Conservation (phyloP, 2,329 filamentous ascomycete genomes). For the Cladosporium sp. region DNA sequence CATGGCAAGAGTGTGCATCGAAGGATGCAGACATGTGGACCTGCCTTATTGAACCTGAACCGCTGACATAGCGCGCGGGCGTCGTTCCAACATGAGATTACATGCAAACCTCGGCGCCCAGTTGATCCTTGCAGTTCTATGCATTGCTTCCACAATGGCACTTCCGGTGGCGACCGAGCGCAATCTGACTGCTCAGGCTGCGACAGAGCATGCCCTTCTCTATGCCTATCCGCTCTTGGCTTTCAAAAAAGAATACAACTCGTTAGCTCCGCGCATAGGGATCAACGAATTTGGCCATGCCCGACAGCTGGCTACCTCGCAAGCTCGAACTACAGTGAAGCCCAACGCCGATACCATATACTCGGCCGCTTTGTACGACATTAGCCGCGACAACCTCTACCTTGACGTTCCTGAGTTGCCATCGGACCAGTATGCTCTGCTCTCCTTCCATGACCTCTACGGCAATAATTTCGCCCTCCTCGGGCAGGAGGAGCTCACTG, state of each 20-base stretch:
- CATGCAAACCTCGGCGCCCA: no score
- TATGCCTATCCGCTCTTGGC: slow-evolving; percentile 23
- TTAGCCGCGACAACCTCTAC: slow-evolving; percentile 16
- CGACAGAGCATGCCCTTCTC: slow-evolving; percentile 17
- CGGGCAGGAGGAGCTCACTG: slow-evolving; percentile 7
- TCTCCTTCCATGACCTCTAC: slow-evolving; percentile 17
- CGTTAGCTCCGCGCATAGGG: not conserved
- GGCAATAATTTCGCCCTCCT: slow-evolving; percentile 18
- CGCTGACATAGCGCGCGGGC: no score
- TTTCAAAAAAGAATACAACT: slow-evolving; percentile 13
- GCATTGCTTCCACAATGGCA: no score
- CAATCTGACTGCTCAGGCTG: slow-evolving; percentile 11
- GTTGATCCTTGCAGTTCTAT: no score
- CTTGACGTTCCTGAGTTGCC: slow-evolving; percentile 16
- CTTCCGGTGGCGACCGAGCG: no score
- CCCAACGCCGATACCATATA: slow-evolving; percentile 25
- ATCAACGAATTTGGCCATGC: slow-evolving; percentile 17
- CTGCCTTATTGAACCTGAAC: no score
- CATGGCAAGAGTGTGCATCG: no score
- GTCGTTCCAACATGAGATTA: no score
- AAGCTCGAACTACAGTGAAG: slow-evolving; percentile 15
- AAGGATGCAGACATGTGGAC: no score
- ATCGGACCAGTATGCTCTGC: slow-evolving; percentile 12
- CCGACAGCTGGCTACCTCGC: slow-evolving; percentile 11
- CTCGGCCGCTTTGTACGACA: slow-evolving; percentile 17